These are phyloP conservation scores for Ambrosia trifida DNA, from an alignment of 129 eudicot species.

Conservation along the genomic window DNA sequence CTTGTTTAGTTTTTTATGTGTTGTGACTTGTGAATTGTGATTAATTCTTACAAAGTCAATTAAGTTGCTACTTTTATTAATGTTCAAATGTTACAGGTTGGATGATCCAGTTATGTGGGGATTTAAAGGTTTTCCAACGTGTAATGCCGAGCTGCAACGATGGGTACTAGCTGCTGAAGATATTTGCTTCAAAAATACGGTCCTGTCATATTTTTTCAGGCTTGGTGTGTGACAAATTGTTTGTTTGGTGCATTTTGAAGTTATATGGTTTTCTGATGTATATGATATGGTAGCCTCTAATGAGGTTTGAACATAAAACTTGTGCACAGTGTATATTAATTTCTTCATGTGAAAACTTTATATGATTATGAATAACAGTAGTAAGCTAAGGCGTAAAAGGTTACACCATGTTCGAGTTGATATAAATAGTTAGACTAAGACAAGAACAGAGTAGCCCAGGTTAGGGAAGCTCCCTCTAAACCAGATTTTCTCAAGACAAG, in stretches of 20 bases:
- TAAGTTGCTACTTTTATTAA: not conserved
- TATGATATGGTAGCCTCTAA: not conserved
- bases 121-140: slow-evolving; percentile 76
- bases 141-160: slow-evolving; percentile 67
- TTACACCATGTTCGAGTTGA: too few relatives aligned
- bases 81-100: slow-evolving; percentile 47
- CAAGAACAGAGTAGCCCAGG: too few relatives aligned
- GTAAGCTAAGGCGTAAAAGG: not conserved
- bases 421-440: too few relatives aligned
- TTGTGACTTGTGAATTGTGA: too few relatives aligned
- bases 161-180: slow-evolving; percentile 98
- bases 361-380: not conserved
- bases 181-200: slow-evolving; percentile 82
- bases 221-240: slow-evolving; percentile 61
- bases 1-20: not conserved
- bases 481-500: too few relatives aligned
- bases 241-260: slow-evolving; percentile 15
- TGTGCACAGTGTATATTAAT: not conserved
- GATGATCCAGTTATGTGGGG: slow-evolving; percentile 99
- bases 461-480: too few relatives aligned
- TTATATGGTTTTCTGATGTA: slow-evolving; percentile 12
- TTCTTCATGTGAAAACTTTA: not conserved
- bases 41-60: not conserved
- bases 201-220: slow-evolving; percentile 71
- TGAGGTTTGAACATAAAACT: not conserved